Percentiles rank a stretch among this genome's conserved stretches.
These are phyloP conservation scores for Colletotrichum sp. DNA, from an alignment of 2,329 filamentous ascomycete genomes.

Conservation along the genomic window DNA sequence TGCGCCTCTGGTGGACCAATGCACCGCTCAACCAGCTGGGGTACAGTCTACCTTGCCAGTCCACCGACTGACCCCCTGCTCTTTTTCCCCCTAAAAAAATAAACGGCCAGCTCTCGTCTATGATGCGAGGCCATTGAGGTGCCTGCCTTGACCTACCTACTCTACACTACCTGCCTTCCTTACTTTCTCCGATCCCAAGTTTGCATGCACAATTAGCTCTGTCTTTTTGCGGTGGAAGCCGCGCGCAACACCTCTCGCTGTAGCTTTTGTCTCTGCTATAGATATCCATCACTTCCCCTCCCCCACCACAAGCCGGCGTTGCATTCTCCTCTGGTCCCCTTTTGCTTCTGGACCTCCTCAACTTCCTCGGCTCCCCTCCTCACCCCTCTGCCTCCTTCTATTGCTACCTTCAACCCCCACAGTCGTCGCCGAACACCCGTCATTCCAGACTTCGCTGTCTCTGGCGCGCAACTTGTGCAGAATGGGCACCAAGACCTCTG, in stretches of 20 bases:
- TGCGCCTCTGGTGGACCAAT: background rate
- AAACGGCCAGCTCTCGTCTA: constrained; percentile 1
- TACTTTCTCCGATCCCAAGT: background rate
- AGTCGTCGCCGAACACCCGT: background rate
- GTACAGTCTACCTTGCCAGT: background rate
- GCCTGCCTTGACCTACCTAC: background rate
- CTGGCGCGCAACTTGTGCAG: constrained; percentile 3
- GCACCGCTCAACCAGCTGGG: background rate
- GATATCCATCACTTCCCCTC: background rate
- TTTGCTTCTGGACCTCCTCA: background rate
- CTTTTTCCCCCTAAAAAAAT: constrained; percentile 8
- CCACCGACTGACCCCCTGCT: background rate
- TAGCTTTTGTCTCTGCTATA: background rate
- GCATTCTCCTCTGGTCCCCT: background rate
- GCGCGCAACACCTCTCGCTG: background rate
- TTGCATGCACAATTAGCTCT: background rate
- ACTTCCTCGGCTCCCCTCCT: background rate
- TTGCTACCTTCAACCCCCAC: background rate
- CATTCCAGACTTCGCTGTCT: constrained; percentile 7
- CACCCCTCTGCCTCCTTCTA: background rate
- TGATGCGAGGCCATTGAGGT: constrained; percentile 18
- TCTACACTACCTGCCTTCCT: background rate
- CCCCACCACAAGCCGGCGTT: background rate
- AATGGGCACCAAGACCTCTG: constrained; percentile 14
- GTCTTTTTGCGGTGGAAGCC: constrained; percentile 5